These are phyloP conservation scores for Pleurotus pulmonarius DNA, from an alignment of 768 basidiomycete genomes.

Conservation along the genomic window DNA sequence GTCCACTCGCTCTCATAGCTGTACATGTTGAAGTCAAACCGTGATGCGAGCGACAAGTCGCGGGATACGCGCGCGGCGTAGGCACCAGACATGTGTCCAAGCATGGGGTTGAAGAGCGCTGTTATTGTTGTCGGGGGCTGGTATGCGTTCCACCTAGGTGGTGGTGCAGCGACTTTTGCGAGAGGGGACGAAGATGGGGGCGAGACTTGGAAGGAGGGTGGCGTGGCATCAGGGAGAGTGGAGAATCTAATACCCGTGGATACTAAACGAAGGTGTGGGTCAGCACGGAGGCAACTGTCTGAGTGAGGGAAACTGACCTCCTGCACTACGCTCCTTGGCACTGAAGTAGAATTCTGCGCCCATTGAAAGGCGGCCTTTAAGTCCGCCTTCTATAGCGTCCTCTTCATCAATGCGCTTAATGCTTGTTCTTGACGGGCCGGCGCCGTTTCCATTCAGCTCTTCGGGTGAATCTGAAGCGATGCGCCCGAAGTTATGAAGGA, in stretches of 20 bases:
- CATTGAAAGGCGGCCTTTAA: conserved; percentile 86
- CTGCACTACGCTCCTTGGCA: conserved; percentile 88
- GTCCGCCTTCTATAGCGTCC: conserved; percentile 86
- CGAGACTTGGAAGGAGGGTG: conserved; percentile 56
- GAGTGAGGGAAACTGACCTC: conserved; percentile 54
- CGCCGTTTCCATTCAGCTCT: conserved; percentile 13
- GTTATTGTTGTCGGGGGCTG: conserved; percentile 95
- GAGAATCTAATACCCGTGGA: conserved; percentile 94
- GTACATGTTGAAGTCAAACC: conserved; percentile 96
- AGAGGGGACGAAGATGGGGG: conserved; percentile 31
- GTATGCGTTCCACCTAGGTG: conserved; percentile 33
- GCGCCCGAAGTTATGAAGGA: conserved; percentile 92
- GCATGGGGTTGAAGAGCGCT: conserved; percentile 92
- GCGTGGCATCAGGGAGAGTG: conserved; percentile 78
- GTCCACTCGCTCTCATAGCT: conserved; percentile 97
- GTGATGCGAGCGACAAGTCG: conserved; percentile 81
- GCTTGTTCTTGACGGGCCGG: conserved; percentile 24
- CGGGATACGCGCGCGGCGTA: conserved; percentile 86
- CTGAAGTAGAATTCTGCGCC: conserved; percentile 95
- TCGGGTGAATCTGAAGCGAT: conserved; percentile 22
- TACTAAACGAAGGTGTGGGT: conserved; percentile 39
- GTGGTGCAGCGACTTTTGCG: conserved; percentile 17
- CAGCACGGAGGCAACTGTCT: background rate
- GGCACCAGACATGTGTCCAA: conserved; percentile 89
- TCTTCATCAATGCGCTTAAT: conserved; percentile 91